Evolutionary conservation across 208 protist genomes (phyloP), one percentile per base, ranked within the genome.

Genomic region (Trypanosomatidae sp.): DNA sequence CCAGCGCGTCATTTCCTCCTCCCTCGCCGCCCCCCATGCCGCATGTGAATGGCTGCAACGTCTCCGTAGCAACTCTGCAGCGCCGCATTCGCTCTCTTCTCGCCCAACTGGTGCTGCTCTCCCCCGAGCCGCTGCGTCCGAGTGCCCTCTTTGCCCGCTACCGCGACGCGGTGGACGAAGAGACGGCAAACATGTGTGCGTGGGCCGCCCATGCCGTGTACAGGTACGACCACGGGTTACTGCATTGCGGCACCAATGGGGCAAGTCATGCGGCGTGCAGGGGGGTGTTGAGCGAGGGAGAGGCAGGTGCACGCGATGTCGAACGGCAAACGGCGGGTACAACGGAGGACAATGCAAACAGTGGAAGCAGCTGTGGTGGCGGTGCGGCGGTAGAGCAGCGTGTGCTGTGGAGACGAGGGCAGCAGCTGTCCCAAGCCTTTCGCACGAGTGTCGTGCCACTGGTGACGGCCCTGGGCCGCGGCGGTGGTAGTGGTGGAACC

Each of bases 91-190:
- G 87, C 15, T 76, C 82, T 43, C 41, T 79, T 5, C 69, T 91
- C 36, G 74, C 86, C 17, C 81, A 83, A 60, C 66, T 84, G 0
- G 64, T 91, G 17, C 76, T 91, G 4, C 76, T 87, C 3, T 79
- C 84, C n/a, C 47, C 83, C 7, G 49, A 76, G 50, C 86, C 86
- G n/a, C 74, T 84, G 30, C 78, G 44, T 30, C 73, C 77, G 68
- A 59, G 69, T 25, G 62, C 46, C 1, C 60, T 91, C n/a, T 67
- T 77, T 9, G 43, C 58, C 7, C 39, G 72, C 8, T 76, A 80
- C 33, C 4, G 30, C 12, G 2, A 33, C 5, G 71, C 50, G 3
- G 60, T 73, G 28, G 80, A 84, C 39, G 49, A 39, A 33, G 69
- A 73, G 10, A 84, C 76, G n/a, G 46, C 56, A 12, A 17, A 22